phyloP scores from a whole-genome alignment of 768 basidiomycete genomes.

The Agrocybe pediades region DNA sequence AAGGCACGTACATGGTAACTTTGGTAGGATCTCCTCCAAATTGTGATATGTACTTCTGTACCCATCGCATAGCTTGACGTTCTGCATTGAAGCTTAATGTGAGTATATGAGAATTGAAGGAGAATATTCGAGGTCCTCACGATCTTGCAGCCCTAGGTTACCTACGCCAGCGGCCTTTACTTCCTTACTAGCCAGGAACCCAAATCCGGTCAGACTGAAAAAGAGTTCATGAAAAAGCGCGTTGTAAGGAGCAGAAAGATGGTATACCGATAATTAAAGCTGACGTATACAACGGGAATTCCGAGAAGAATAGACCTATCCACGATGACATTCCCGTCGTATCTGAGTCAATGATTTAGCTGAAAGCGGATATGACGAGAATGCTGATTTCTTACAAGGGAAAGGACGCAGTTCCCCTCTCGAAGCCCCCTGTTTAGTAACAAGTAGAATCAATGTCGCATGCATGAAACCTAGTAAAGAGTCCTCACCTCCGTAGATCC shows the following conservation, averaged over 20 bases:
- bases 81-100: conserved; percentile 31
- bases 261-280: conserved; percentile 50
- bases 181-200: conserved; percentile 55
- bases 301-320: conserved; percentile 44
- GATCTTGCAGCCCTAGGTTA: conserved; percentile 69
- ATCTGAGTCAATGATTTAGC: conserved; percentile 23
- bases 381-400: conserved; percentile 26
- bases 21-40: conserved; percentile 70
- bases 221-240: neutral
- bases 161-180: conserved; percentile 52
- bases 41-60: conserved; percentile 61
- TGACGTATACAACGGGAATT: conserved; percentile 50
- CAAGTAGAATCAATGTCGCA: conserved; percentile 10
- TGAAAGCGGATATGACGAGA: neutral
- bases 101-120: neutral
- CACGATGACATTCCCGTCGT: conserved; percentile 48
- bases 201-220: conserved; percentile 31
- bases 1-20: conserved; percentile 48
- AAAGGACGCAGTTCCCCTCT: conserved; percentile 27
- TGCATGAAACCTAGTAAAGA: neutral
- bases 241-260: neutral
- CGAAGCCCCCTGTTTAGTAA: conserved; percentile 13
- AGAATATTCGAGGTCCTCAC: conserved; percentile 31
- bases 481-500: conserved; percentile 49
- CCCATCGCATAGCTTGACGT: conserved; percentile 63